Evolutionary conservation across 768 basidiomycete genomes (phyloP), one percentile per base, ranked within the genome.

Genomic region (Tylopilus intermedius): DNA sequence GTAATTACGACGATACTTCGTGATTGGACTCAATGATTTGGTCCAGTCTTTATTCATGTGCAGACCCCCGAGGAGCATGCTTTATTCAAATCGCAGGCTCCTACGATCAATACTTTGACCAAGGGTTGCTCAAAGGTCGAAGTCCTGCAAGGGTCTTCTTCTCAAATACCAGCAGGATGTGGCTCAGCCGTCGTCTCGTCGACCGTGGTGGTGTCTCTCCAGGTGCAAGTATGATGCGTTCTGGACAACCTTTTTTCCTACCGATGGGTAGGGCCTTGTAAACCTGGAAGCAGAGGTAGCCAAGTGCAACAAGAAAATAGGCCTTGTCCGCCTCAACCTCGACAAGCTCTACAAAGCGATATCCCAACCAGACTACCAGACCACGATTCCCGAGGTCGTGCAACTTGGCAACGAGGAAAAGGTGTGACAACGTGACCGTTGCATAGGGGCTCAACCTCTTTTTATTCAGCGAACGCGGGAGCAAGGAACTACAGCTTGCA

Each of bases 231-330:
- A 65, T 48, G 83, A 66, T 29, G 53, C 4, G 1, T 40, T 50
- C 15, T 26, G 18, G 1, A 10, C 24, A 14, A 0, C 33, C 13
- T 3, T n/a, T 2, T 9, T 33, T 29, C 3, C 32, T 9, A 43
- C 44, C 29, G 15, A 43, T 10, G n/a, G 47, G 14, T 59, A 96
- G 93, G 93, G 94, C 24, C 82, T 94, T 39, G 85, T 99, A 15
- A 88, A 98, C 70, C 72, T 95, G 6, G 85, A 91, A 43, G 82
- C 80, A 2, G 95, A 98, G 71, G 88, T 96, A 42, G 74, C 79
- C 38, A 97, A 94, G 70, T 84, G 86, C 55, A 83, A 91, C 64
- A 97, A 96, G 81, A 96, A 94, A 71, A 78, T 90, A 2, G 81
- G 85, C 37, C 72, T 93, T 9, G 84, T 82, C 2, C 74, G 77